These are phyloP conservation scores for Aeschynomene evenia DNA, from an alignment of 306 rosid genomes.

Conservation along the genomic window DNA sequence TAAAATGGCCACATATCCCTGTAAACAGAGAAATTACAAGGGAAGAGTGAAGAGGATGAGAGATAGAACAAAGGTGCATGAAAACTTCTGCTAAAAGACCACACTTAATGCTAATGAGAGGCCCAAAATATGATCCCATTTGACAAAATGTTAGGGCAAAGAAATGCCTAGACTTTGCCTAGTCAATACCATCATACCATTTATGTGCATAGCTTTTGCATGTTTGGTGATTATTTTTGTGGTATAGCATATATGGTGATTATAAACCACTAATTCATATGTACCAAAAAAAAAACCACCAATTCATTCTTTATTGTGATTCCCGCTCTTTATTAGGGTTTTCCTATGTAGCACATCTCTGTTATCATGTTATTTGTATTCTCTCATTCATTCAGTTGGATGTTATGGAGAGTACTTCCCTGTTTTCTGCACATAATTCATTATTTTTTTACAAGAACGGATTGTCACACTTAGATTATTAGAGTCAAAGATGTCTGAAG, in stretches of 20 bases:
- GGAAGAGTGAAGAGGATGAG: not conserved
- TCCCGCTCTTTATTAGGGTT: too few species aligned
- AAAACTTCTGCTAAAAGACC: not conserved
- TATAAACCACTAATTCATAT: too few species aligned
- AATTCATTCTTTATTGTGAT: not conserved
- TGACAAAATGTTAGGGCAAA: not conserved
- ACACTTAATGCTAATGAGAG: not conserved
- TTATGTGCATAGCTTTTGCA: not conserved
- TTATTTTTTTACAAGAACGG: conserved; percentile 20
- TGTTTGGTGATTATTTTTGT: not conserved
- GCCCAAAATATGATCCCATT: not conserved
- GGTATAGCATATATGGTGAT: not conserved
- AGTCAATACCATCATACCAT: not conserved
- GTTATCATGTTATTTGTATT: conserved; percentile 16
- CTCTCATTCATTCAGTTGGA: conserved; percentile 14
- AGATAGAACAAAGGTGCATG: not conserved
- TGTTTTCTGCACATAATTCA: not conserved
- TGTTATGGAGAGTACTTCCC: not conserved
- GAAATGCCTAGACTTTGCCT: too few species aligned
- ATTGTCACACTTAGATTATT: conserved; percentile 5
- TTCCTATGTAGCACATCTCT: not conserved
- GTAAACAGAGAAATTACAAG: not conserved
- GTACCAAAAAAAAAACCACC: too few species aligned
- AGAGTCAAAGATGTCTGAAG: not conserved
- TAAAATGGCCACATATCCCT: conserved; percentile 15